phyloP scores from a whole-genome alignment of 2,329 filamentous ascomycete species.

The Chaetomiaceae sp. region DNA sequence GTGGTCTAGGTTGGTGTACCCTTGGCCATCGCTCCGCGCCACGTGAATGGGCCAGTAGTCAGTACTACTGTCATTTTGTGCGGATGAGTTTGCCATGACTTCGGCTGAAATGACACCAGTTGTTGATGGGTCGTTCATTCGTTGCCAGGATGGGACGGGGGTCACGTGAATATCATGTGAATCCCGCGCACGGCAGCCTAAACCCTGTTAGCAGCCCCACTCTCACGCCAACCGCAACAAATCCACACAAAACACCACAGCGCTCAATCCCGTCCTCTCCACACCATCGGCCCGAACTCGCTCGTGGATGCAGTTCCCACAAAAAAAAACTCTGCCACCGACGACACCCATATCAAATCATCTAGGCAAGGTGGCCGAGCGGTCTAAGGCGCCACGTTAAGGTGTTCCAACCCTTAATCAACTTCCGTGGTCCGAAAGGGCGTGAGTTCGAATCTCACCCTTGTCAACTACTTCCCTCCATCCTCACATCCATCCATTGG shows the following conservation, averaged over 20 bases:
- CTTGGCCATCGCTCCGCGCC: conserved; percentile 43
- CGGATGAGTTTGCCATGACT: conserved; percentile 10
- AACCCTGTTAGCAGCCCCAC: too few relatives aligned
- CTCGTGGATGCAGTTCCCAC: background rate
- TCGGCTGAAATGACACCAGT: background rate
- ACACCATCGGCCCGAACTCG: background rate
- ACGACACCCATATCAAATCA: background rate
- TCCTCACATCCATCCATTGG: background rate
- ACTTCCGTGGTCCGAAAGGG: conserved; percentile 19
- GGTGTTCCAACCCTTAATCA: conserved; percentile 17
- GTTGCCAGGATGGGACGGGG: background rate
- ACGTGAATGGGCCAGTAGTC: conserved; percentile 35
- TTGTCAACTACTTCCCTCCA: conserved; percentile 15
- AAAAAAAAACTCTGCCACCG: conserved; percentile 5
- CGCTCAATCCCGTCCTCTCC: background rate
- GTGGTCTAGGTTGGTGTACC: conserved; percentile 26
- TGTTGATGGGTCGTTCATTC: background rate
- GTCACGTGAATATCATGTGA: conserved; percentile 1
- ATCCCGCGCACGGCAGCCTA: too few relatives aligned
- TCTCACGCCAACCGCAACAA: too few relatives aligned
- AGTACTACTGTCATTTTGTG: conserved; percentile 13
- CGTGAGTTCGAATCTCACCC: conserved; percentile 21
- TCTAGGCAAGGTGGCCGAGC: conserved; percentile 19
- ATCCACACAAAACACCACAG: background rate
- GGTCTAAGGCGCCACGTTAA: conserved; percentile 23